Conservation (phyloP, 768 basidiomycete species). For the Leucocoprinus leucothites region DNA sequence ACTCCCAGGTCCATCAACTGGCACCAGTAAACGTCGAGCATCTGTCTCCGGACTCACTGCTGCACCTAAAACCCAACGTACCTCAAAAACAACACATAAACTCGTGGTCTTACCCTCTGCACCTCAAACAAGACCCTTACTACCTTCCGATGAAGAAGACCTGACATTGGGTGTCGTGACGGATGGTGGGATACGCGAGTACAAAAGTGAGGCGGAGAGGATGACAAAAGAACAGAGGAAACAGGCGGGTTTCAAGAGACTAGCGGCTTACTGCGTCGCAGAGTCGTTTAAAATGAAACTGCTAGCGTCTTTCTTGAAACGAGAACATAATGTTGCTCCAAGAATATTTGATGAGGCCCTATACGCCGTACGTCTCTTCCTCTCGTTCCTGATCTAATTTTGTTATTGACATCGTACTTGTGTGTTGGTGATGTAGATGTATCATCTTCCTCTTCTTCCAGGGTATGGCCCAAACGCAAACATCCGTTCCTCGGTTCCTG, state of each 20-base stretch:
- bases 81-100: conserved; percentile 89
- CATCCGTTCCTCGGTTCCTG: conserved; percentile 77
- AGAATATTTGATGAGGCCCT: conserved; percentile 91
- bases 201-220: conserved; percentile 82
- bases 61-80: conserved; percentile 60
- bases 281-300: conserved; percentile 85
- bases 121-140: conserved; percentile 78
- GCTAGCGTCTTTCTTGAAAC: conserved; percentile 80
- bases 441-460: conserved; percentile 86
- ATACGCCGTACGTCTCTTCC: conserved; percentile 68
- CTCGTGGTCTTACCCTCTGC: conserved; percentile 88
- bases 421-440: conserved; percentile 53
- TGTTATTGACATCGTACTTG: neutral
- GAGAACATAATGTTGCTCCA: conserved; percentile 88
- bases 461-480: conserved; percentile 86
- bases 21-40: neutral
- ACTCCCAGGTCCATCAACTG: neutral
- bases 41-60: conserved; percentile 10
- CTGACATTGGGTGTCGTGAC: conserved; percentile 3
- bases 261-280: conserved; percentile 89
- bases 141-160: conserved; percentile 8
- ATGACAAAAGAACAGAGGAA: conserved; percentile 88
- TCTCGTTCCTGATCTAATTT: neutral
- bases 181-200: conserved; percentile 65
- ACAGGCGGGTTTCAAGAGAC: conserved; percentile 72